A percentile compares a stretch with the other conserved stretches of the same genome.
phyloP scores from a whole-genome alignment of 1,284 basidiomycete species.

The Phlebopus sp. region DNA sequence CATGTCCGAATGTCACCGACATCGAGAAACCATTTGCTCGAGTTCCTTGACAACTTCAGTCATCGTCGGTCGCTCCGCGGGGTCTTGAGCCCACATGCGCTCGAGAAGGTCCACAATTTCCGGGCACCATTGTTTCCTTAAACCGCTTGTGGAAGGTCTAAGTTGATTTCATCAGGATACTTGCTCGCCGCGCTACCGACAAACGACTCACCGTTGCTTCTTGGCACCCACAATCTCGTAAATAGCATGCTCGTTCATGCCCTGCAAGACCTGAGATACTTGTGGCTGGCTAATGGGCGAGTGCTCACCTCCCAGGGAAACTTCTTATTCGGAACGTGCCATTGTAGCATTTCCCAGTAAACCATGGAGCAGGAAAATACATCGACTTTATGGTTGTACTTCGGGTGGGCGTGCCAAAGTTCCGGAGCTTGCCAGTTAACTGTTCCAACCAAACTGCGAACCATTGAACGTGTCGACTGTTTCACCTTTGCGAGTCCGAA shows the following conservation, averaged over 20 bases:
- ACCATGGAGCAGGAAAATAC: constrained; percentile 98
- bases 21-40: constrained; percentile 52
- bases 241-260: constrained; percentile 96
- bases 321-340: constrained; percentile 83
- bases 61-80: constrained; percentile 88
- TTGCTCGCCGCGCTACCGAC: neutral
- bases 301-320: constrained; percentile 88
- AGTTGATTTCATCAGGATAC: constrained; percentile 8
- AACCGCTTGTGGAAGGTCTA: constrained; percentile 75
- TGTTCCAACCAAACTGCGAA: constrained; percentile 93
- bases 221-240: constrained; percentile 93
- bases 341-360: constrained; percentile 97
- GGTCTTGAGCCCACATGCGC: constrained; percentile 94
- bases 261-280: constrained; percentile 39
- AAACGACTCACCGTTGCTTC: constrained; percentile 64
- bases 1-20: constrained; percentile 21
- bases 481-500: constrained; percentile 98
- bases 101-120: constrained; percentile 93
- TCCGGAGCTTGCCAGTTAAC: constrained; percentile 99
- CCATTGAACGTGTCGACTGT: constrained; percentile 95
- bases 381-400: constrained; percentile 99
- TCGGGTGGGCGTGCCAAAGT: constrained; percentile 93
- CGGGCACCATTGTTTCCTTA: constrained; percentile 88
- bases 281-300: neutral
- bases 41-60: constrained; percentile 84